Base-by-base conservation (phyloP, 495 filamentous ascomycete genomes). In the Hyaloscypha hepaticicola region DNA sequence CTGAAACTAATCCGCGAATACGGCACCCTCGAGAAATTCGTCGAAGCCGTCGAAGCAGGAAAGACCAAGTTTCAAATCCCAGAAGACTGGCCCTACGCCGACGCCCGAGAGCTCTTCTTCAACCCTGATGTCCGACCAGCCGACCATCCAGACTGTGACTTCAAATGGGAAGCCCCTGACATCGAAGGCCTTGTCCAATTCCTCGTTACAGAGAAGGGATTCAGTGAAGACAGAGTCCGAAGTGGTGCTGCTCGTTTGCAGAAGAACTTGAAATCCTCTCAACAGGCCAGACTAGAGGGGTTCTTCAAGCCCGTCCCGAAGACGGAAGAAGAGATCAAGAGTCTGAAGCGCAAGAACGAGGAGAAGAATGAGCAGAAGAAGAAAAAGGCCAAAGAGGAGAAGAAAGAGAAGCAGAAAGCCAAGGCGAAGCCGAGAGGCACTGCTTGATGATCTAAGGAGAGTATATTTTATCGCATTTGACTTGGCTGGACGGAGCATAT, bases 251-350 rank as follows among this genome's bases (percentile, higher is more conserved):
- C 81, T 0, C 84, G 90, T 38, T 78, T 99, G 48, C 81, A 86
- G 72, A 99, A 98, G 81, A 93, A 90, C 63, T 77, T 96, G 60
- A 97, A 97, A 81, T 87, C 81, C 27, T 86, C 87, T 16, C 95
- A 97, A 74, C 95, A 99, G 75, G 86, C 89, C 4, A 85, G 95
- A 28, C 77, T 99, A n/a, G 92, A 96, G 72, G 94, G 96, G 16
- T 99, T 99, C 79, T 99, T 99, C 84, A 96, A 96, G 77, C 87
- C 91, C 14, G 75, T 96, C n/a, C 89, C 90, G 52, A 93, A 90
- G 78, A 92, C 92, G 3, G 88, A 91, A 14, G 88, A 88, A 60
- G 88, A 98, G 78, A 88, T 93, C 70, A 87, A 86, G 59, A 85
- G 66, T 49, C 77, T 96, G 70, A 97, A 99, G 84, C 83, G 95